Evolutionary conservation across 768 basidiomycete species (phyloP), one percentile per base, ranked within the genome.

Genomic region (Amanita pallidorosea): DNA sequence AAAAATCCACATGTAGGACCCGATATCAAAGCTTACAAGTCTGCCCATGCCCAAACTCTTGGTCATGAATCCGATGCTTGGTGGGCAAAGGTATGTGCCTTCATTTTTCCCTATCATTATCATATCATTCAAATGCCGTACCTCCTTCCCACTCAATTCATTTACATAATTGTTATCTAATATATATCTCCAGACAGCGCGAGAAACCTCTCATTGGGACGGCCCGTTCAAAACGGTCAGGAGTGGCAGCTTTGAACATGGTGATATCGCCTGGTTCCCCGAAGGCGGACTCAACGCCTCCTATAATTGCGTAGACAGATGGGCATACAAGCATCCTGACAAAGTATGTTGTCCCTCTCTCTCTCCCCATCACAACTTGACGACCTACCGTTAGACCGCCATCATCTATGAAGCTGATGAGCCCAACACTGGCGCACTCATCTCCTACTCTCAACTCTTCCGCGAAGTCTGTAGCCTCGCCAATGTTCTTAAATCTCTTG

Each of bases 401-500:
- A 96, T 98, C 68, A 93, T 98, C 66, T 99, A 94, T 71, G 95
- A 99, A 66, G 94, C 93, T 1, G 95, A 99, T 60, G 95, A 99
- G 65, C 87, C 93, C 1, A 81, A 76, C 50, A 76, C 89, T 43
- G 87, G 90, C 45, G 64, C 79, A 53, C 74, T 84, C 43, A 74
- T 98, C 64, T 73, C 83, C 20, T 99, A 88, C 65, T 75, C 77
- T 15, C 80, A 96, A 63, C 85, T 99, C 51, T 77, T 97, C 40
- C 85, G 81, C 53, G 91, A 97, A 64, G 94, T 96, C 27, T 94
- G 77, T 69, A 70, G 76, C 45, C 66, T 97, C 48, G 95, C 95
- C 41, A 96, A 98, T 58, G 90, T 96, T 4, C 85, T 99, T 66
- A 90, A 85, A 62, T 71, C 72, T 1, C 80, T 88, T 59, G 94